Base-by-base conservation (phyloP, 768 basidiomycete genomes). In the Boletus sp. region DNA sequence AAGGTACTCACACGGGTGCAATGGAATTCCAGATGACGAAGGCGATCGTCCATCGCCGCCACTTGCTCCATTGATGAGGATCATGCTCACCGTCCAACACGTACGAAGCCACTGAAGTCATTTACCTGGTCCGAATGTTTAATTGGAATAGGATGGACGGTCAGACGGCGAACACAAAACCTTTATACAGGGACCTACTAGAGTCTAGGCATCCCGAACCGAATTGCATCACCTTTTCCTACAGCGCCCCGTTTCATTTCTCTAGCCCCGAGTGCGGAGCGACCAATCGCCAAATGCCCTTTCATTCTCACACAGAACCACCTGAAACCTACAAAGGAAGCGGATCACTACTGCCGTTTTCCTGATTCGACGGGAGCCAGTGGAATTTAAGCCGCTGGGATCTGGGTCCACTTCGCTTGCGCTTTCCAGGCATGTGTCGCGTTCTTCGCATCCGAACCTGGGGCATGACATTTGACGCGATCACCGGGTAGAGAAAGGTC, bases 11-110 rank as follows among this genome's bases (percentile, higher is more conserved):
- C 33, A 33, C 33, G 11, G 33, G 33, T 11, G 33, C 33, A 11
- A 33, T 33, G 33, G 33, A 33, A 33, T 33, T 33, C 33, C 33
- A 33, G 33, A 33, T 11, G 33, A 33, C 33, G 11, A 33, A 33
- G 33, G 33, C 33, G 33, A 33, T 33, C 2, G 24, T 52, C 61
- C 37, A 37, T 37, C 37, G 37, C 15, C 37, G 37, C 37, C 33
- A 35, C 33, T 35, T 35, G 33, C 33, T 35, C 33, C 68, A 70
- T 47, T 63, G 62, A 37, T 52, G 68, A 50, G 68, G 68, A 50
- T 70, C 57, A 50, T 60, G 64, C 49, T 64, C 64, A 17, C 58
- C 58, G 35, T 54, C 61, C 50, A 68, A 45, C 47, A 53, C 4
- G 17, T 47, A 59, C 8, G 66, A 62, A 32, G 64, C 47, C 10